A percentile compares a stretch with the other conserved stretches of the same genome.
Evolutionary conservation across 169 alveolate species (phyloP).

Genomic region (Babesia ovata): DNA sequence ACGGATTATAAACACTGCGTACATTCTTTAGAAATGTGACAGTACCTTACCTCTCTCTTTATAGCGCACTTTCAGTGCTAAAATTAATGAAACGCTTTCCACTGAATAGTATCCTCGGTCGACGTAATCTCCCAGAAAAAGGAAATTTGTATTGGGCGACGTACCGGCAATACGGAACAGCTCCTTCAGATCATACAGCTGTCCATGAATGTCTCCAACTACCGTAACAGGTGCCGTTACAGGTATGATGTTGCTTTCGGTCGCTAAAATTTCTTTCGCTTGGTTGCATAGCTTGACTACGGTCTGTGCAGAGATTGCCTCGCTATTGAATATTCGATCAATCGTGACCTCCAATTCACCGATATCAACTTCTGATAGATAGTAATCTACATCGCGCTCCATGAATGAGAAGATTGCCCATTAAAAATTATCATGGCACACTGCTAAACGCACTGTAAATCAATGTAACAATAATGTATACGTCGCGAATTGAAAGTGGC

Average conservation of each 20-base stretch:
- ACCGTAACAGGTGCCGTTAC: slow-evolving; percentile 92
- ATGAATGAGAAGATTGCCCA: slow-evolving; percentile 9
- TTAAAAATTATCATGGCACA: background rate
- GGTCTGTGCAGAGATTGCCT: slow-evolving; percentile 50
- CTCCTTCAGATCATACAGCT: slow-evolving; percentile 94
- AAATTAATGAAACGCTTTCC: slow-evolving; percentile 90
- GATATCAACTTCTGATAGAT: slow-evolving; percentile 47
- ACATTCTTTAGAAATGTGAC: background rate
- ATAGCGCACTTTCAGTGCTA: slow-evolving; percentile 91
- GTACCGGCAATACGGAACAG: slow-evolving; percentile 91
- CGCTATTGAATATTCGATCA: slow-evolving; percentile 45
- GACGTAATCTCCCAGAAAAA: slow-evolving; percentile 97
- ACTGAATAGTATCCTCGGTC: slow-evolving; percentile 97
- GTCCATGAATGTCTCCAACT: slow-evolving; percentile 98
- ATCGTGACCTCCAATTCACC: slow-evolving; percentile 44
- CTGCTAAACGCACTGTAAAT: background rate
- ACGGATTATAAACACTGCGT: slow-evolving; percentile 89
- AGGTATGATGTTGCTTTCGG: slow-evolving; percentile 46
- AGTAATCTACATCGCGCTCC: slow-evolving; percentile 57
- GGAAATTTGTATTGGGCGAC: slow-evolving; percentile 94
- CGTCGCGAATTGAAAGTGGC: background rate
- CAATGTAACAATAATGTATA: background rate
- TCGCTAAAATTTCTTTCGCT: slow-evolving; percentile 52
- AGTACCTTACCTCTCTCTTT: slow-evolving; percentile 75
- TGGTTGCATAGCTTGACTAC: slow-evolving; percentile 50